These are phyloP conservation scores for Lotmaria passim DNA, from an alignment of 208 protist genomes.

Conservation along the genomic window DNA sequence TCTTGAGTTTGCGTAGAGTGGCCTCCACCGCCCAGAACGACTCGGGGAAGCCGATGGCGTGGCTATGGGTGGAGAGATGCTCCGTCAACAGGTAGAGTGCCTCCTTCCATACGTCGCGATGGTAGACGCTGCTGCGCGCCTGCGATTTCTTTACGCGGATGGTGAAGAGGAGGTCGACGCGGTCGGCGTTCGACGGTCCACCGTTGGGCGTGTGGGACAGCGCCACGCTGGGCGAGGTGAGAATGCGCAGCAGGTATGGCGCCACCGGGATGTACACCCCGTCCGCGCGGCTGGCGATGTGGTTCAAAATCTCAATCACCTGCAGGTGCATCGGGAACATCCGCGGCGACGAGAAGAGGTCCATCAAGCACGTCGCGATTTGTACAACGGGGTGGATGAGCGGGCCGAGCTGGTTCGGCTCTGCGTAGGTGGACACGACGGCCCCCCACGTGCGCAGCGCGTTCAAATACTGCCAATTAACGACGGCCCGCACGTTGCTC, in stretches of 20 bases:
- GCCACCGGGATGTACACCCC: slow-evolving; percentile 93
- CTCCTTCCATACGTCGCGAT: slow-evolving; percentile 76
- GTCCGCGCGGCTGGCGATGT: slow-evolving; percentile 84
- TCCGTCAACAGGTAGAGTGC: slow-evolving; percentile 89
- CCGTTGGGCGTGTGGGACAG: slow-evolving; percentile 48
- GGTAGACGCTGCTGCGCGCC: slow-evolving; percentile 73
- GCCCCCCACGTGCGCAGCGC: slow-evolving; percentile 93
- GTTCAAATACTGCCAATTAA: slow-evolving; percentile 98
- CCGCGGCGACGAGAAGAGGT: slow-evolving; percentile 91
- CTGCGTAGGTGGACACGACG: slow-evolving; percentile 87
- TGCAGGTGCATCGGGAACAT: slow-evolving; percentile 96
- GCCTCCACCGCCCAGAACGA: slow-evolving; percentile 87
- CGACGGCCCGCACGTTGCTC: slow-evolving; percentile 93
- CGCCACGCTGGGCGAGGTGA: slow-evolving; percentile 86
- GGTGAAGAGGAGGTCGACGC: slow-evolving; percentile 85
- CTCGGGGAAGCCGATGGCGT: slow-evolving; percentile 94
- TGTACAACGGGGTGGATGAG: slow-evolving; percentile 95
- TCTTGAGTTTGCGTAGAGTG: slow-evolving; percentile 84
- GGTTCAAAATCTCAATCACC: slow-evolving; percentile 92
- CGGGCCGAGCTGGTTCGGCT: slow-evolving; percentile 83
- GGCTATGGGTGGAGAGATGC: slow-evolving; percentile 83
- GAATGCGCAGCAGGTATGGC: slow-evolving; percentile 92
- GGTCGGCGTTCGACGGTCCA: slow-evolving; percentile 40
- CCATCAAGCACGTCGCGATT: slow-evolving; percentile 84
- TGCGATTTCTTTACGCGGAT: slow-evolving; percentile 92